Evolutionary conservation across 176 grass and related monocot species (phyloP), one percentile per base, ranked within the genome.

Genomic region (Alloteropsis semialata): DNA sequence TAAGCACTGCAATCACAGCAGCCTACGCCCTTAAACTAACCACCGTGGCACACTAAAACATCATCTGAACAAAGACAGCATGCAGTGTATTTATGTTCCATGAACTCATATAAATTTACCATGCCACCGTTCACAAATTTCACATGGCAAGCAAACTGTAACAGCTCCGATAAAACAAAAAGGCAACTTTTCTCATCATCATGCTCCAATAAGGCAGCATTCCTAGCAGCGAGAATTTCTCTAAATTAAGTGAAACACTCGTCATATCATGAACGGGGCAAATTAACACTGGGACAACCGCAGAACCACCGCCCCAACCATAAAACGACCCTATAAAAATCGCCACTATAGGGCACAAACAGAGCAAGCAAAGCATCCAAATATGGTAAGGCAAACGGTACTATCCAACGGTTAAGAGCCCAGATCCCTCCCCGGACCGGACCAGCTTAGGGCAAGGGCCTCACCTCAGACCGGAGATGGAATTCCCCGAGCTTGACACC

Each of bases 381-480:
- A 21, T 5, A 64, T 81, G 76, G 72, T 38, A 51, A 79, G 65
- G 9, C 39, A 65, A 90, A 78, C 44, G 72, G 16, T 63, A 63
- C 29, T 46, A 54, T 33, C 50, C 50, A 75, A 75, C 41, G 61
- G 61, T 14, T 33, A 65, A 59, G 5, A 8, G 16, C n/a, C 70
- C 46, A 87, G 59, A 91, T 85, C 65, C 87, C 83, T 81, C 14
- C 34, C 22, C 6, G 32, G 37, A 64, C 19, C 41, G 50, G 51
- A 37, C 59, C 36, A 89, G 78, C 63, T 22, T 72, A 85, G 82
- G 7, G 49, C 38, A 38, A 45, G 60, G 60, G 10, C 34, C 42
- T 77, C 91, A 99, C 96, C 82, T 99, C 55, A 84, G 89, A 43
- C 73, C 89, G 3, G 96, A 87, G 14, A 94, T 77, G 81, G 91